Conservation (phyloP, 1,139 yeast species). For the Diutina ranongensis region DNA sequence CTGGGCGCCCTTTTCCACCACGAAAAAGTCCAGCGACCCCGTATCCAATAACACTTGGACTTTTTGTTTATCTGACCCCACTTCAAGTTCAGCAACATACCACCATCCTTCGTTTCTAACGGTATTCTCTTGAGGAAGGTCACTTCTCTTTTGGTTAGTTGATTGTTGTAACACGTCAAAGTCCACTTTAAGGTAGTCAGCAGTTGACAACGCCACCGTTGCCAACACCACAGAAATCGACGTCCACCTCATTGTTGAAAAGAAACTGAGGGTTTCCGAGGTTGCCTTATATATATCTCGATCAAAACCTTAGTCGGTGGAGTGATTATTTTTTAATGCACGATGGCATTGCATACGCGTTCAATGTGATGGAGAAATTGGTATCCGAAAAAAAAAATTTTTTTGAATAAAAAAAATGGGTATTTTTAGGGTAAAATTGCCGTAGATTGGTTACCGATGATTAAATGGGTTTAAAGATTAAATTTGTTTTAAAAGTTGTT, state of each 20-base stretch:
- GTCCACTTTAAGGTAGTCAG: conserved; percentile 3
- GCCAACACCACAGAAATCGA: not conserved
- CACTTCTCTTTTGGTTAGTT: not conserved
- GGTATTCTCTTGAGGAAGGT: not conserved
- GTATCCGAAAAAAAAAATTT: too few species aligned
- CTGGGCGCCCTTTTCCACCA: not conserved
- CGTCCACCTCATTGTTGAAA: conserved; percentile 1
- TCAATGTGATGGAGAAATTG: too few species aligned
- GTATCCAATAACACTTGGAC: conserved; percentile 6
- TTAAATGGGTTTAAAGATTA: too few species aligned
- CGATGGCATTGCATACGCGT: too few species aligned
- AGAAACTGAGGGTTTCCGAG: not conserved
- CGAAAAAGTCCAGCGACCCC: conserved; percentile 6
- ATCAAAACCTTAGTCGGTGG: too few species aligned
- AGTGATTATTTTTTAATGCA: too few species aligned
- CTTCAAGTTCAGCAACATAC: not conserved
- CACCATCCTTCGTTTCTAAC: not conserved
- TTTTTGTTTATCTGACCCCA: not conserved
- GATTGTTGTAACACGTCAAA: not conserved
- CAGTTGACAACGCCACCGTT: not conserved
- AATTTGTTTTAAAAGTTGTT: too few species aligned
- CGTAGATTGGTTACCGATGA: too few species aligned
- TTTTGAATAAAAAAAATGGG: too few species aligned
- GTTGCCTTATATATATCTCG: not conserved
- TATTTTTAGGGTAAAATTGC: too few species aligned